Evolutionary conservation across 2,329 filamentous ascomycete genomes (phyloP).

Genomic region (Colletotrichum truncatum): DNA sequence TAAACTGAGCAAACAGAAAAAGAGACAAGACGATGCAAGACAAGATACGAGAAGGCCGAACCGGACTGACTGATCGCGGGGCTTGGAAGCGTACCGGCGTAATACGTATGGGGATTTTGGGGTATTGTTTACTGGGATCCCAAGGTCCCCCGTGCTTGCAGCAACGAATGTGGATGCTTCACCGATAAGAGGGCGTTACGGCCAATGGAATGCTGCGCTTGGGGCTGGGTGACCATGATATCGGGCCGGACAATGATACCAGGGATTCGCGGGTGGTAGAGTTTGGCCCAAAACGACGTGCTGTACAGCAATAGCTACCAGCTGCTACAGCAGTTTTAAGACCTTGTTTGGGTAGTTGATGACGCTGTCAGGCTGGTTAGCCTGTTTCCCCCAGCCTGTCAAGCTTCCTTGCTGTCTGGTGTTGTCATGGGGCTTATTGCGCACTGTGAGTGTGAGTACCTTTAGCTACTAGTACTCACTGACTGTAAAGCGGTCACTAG

Average conservation of each 20-base stretch:
- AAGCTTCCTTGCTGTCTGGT: neutral
- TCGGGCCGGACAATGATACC: neutral
- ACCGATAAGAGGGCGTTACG: slow-evolving; percentile 22
- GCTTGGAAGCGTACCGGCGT: neutral
- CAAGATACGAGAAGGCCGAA: neutral
- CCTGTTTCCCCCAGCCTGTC: neutral
- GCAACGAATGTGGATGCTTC: slow-evolving; percentile 8
- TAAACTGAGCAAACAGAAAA: neutral
- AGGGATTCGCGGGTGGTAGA: neutral
- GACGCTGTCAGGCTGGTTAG: neutral
- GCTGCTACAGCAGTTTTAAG: neutral
- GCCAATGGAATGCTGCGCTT: slow-evolving; percentile 13
- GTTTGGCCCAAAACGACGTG: neutral
- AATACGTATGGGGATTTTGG: neutral
- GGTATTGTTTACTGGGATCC: neutral
- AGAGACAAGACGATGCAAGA: neutral
- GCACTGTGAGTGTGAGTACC: neutral
- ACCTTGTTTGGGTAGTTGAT: neutral
- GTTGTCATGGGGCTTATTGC: neutral
- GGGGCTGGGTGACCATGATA: neutral
- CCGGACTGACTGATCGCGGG: slow-evolving; percentile 15
- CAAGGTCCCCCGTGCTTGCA: slow-evolving; percentile 20
- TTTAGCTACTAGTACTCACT: neutral
- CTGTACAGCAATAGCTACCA: neutral
- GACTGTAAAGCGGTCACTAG: neutral